Evolutionary conservation across 306 rosid species (phyloP).

Genomic region (Prunus padus): DNA sequence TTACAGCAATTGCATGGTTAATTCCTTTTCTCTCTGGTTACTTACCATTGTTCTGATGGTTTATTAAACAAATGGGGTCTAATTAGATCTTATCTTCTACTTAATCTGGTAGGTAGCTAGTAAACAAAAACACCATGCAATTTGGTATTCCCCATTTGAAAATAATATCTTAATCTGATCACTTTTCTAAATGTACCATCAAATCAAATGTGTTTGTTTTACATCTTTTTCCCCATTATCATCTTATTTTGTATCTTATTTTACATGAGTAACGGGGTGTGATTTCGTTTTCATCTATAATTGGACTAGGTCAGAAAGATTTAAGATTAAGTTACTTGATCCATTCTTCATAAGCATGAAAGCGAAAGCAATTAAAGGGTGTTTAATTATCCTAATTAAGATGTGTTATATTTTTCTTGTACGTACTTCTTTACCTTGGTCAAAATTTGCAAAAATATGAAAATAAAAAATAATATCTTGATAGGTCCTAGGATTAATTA

Average conservation of each 20-base stretch:
- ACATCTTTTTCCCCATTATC: neutral
- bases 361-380: conserved; percentile 14
- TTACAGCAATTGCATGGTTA: no score
- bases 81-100: neutral
- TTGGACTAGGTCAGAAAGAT: conserved; percentile 10
- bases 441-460: neutral
- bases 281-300: neutral
- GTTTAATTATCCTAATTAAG: neutral
- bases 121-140: neutral
- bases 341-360: conserved; percentile 18
- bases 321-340: neutral
- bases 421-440: conserved; percentile 6
- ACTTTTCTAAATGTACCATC: neutral
- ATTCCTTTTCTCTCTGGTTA: no score
- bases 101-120: no score
- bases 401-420: neutral
- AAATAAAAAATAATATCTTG: neutral
- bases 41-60: no score
- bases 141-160: neutral
- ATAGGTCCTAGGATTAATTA: neutral
- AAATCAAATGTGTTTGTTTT: neutral
- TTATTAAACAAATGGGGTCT: neutral
- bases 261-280: neutral
- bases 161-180: no score
- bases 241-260: neutral